Evolutionary conservation across 2,329 filamentous ascomycete species (phyloP).

Genomic region (Drechslerella coelobrocha): DNA sequence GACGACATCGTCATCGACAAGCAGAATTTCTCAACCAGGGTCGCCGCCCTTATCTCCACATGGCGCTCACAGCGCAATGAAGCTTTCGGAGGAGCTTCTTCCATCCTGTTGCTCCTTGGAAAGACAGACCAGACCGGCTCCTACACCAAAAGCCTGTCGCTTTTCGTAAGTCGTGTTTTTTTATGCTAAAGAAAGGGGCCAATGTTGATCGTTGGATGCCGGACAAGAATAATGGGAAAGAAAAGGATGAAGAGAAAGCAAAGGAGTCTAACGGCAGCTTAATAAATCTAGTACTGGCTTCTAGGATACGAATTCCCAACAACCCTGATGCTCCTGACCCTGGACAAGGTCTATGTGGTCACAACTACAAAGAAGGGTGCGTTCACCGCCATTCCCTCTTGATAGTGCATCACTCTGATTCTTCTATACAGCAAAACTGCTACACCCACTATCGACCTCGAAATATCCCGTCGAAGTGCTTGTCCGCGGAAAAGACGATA

Average conservation of each 20-base stretch:
- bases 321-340: conserved; percentile 89
- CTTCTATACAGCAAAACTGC: conserved; percentile 75
- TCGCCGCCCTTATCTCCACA: conserved; percentile 82
- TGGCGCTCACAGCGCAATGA: conserved; percentile 96
- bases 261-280: conserved; percentile 17
- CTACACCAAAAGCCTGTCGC: conserved; percentile 93
- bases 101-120: conserved; percentile 89
- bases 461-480: conserved; percentile 92
- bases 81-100: conserved; percentile 83
- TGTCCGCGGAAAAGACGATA: conserved; percentile 87
- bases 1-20: conserved; percentile 95
- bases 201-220: conserved; percentile 14
- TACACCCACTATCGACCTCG: conserved; percentile 88
- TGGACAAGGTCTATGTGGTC: conserved; percentile 86
- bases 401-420: conserved; percentile 54
- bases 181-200: background rate
- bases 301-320: conserved; percentile 98
- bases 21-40: conserved; percentile 89
- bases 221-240: conserved; percentile 3
- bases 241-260: background rate
- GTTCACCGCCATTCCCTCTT: conserved; percentile 17
- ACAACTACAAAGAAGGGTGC: conserved; percentile 97
- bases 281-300: conserved; percentile 80
- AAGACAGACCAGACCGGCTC: conserved; percentile 83
- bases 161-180: conserved; percentile 73